Evolutionary conservation across 257 asterid genomes (phyloP), one percentile per base, ranked within the genome.

Genomic region (Solanum bulbocastanum): DNA sequence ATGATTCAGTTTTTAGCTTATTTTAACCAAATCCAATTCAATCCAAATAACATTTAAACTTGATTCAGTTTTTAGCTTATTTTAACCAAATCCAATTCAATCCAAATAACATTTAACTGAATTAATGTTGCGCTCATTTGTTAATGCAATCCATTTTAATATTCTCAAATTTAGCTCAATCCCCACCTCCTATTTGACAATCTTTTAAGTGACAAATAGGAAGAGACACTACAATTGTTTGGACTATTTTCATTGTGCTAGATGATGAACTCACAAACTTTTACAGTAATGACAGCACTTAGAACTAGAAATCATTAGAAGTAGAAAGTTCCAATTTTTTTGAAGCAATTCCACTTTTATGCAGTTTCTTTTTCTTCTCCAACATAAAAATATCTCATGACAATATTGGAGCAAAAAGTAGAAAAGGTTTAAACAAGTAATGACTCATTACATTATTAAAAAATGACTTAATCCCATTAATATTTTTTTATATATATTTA

Each of bases 241-340:
- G 73, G 88, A 86, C 88, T 60, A 86, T 68, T n/a, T 69, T 72
- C 13, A 60, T 72, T 71, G 84, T 52, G 66, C 85, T 73, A 73
- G 65, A 74, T 23, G n/a, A 56, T 87, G 88, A 87, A 75, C 88
- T 87, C 86, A 86, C 88, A 52, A 87, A 74, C 88, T 58, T 65
- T 39, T 86, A 75, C 65, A 74, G 23, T 56, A 75, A 72, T 40
- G 37, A 82, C 76, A 73, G 84, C 83, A 58, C 88, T 71, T 58
- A 15, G 12, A 86, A 44, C 75, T 14, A 22, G 46, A 40, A 58
- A 79, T 79, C 39, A 25, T 79, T 4, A 42, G 16, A 27, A 79
- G 5, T 79, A 44, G 68, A 27, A 81, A 81, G 30, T 13, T 81
- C 84, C 84, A 78, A 37, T 5, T 0, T 6, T 25, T 76, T 39